Conservation (phyloP, 169 alveolate species). For the Babesia caballi region DNA sequence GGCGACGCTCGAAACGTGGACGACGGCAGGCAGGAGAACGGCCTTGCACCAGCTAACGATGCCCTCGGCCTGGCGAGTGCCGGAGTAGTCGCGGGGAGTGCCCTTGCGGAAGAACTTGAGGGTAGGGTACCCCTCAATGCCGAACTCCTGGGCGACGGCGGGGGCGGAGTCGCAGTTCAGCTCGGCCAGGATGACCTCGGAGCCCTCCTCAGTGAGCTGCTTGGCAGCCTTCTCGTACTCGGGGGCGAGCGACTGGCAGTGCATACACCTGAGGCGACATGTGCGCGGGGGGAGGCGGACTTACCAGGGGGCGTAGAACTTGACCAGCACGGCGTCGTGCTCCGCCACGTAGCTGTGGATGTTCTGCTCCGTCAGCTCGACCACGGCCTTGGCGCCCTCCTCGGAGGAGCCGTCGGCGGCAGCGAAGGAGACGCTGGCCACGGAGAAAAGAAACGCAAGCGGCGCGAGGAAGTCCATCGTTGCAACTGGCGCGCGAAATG, state of each 20-base stretch:
- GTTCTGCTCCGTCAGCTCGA: constrained; percentile 78
- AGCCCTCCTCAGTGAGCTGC: constrained; percentile 71
- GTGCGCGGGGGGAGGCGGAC: neutral
- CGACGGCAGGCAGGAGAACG: constrained; percentile 66
- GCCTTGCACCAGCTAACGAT: constrained; percentile 72
- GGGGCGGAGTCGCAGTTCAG: constrained; percentile 85
- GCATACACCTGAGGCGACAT: constrained; percentile 76
- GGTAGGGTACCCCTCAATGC: constrained; percentile 90
- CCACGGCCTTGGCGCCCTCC: constrained; percentile 57
- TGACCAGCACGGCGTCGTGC: constrained; percentile 78
- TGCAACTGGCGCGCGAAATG: neutral
- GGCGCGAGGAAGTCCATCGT: constrained; percentile 1
- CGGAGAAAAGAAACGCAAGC: neutral
- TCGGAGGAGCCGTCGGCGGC: constrained; percentile 52
- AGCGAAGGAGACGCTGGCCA: neutral
- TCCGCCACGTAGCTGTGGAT: constrained; percentile 74
- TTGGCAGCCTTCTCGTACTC: constrained; percentile 90
- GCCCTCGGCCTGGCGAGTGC: constrained; percentile 70
- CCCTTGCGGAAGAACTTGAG: constrained; percentile 83
- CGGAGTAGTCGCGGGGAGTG: constrained; percentile 63
- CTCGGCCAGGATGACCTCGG: constrained; percentile 83
- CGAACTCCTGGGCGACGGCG: constrained; percentile 80
- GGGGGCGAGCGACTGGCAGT: constrained; percentile 91
- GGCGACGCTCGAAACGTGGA: constrained; percentile 22
- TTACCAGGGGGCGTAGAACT: constrained; percentile 90